Conservation (phyloP, 305 asterid species). For the Fraxinus xanthoxyloides region DNA sequence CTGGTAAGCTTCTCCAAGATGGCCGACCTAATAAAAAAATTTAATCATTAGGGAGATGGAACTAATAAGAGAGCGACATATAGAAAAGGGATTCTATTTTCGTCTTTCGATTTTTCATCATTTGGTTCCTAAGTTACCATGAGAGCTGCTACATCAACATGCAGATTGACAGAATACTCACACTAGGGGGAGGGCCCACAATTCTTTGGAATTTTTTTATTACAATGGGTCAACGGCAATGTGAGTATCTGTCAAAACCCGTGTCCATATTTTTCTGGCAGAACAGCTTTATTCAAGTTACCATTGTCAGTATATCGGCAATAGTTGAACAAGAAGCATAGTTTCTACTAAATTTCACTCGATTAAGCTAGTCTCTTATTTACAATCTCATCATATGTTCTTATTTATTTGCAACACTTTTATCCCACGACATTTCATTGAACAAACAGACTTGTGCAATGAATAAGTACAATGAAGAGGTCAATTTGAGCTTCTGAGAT, state of each 20-base stretch:
- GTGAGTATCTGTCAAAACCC: too few relatives aligned
- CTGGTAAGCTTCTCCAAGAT: constrained; percentile 79
- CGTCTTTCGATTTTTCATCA: not conserved
- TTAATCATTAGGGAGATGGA: constrained; percentile 8
- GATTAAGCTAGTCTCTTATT: not conserved
- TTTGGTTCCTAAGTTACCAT: not conserved
- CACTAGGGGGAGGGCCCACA: too few relatives aligned
- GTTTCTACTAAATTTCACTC: not conserved
- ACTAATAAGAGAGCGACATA: not conserved
- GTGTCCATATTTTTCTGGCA: too few relatives aligned
- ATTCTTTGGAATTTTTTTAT: too few relatives aligned
- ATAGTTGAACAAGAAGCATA: not conserved
- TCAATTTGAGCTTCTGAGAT: not conserved
- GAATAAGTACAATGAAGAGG: not conserved
- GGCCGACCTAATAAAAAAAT: constrained; percentile 59
- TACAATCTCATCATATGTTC: not conserved
- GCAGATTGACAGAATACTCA: too few relatives aligned
- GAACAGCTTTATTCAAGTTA: too few relatives aligned
- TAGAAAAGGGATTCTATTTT: not conserved
- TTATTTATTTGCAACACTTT: not conserved
- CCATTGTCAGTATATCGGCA: not conserved
- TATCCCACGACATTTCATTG: not conserved
- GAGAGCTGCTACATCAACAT: too few relatives aligned
- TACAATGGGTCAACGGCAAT: too few relatives aligned
- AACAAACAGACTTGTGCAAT: not conserved